These are phyloP conservation scores for Vickermania spadyakhi DNA, from an alignment of 208 protist species.

Conservation along the genomic window DNA sequence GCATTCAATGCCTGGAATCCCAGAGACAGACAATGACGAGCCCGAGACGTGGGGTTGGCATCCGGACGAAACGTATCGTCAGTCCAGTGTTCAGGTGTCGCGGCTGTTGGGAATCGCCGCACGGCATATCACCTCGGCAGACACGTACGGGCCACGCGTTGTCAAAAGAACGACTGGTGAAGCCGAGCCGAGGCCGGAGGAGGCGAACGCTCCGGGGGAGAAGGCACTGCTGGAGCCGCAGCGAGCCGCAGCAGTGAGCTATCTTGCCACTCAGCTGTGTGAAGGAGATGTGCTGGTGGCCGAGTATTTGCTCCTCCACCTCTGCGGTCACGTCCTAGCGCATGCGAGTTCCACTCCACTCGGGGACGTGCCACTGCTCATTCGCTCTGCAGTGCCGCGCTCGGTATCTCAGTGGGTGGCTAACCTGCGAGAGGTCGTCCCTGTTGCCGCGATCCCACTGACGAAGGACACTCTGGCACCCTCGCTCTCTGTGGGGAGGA, in stretches of 20 bases:
- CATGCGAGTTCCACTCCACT: constrained; percentile 45
- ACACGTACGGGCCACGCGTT: background rate
- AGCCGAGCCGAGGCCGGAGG: too few species aligned
- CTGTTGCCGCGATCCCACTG: constrained; percentile 48
- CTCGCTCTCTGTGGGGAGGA: background rate
- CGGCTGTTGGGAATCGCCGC: background rate
- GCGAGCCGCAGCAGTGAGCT: constrained; percentile 9
- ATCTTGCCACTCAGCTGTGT: constrained; percentile 26
- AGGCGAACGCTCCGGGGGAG: constrained; percentile 19
- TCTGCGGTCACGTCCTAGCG: constrained; percentile 33
- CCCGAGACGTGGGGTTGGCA: background rate
- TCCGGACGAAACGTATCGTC: background rate
- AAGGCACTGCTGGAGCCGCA: constrained; percentile 21
- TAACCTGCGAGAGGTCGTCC: constrained; percentile 24
- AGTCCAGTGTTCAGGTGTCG: background rate
- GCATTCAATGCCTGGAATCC: background rate
- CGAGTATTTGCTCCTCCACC: constrained; percentile 68
- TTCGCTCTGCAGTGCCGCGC: constrained; percentile 17
- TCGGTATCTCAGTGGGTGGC: background rate
- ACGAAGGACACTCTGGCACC: constrained; percentile 6
- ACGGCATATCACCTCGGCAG: background rate
- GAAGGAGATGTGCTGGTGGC: constrained; percentile 42
- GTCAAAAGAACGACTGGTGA: background rate
- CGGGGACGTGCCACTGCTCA: constrained; percentile 69
- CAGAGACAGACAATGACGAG: background rate